Evolutionary conservation across 345 rosid species (phyloP).

Genomic region (Eucalyptus guilfoylei): DNA sequence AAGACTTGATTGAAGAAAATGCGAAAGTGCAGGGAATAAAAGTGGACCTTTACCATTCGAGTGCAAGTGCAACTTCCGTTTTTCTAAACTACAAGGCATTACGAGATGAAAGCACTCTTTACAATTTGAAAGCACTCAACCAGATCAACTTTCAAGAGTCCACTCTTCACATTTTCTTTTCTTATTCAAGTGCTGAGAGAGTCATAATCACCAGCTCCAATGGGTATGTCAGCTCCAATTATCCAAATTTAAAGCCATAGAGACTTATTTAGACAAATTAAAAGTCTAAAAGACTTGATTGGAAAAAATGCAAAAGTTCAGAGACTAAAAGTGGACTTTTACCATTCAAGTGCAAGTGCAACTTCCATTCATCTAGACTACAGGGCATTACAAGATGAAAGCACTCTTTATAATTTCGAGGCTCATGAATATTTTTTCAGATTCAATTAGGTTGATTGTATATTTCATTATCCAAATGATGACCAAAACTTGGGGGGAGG

Average conservation of each 20-base stretch:
- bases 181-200: background rate
- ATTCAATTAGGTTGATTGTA: background rate
- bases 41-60: background rate
- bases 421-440: background rate
- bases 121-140: background rate
- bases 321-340: background rate
- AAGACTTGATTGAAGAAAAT: background rate
- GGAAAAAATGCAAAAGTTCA: background rate
- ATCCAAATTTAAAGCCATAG: background rate
- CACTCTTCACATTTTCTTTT: background rate
- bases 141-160: background rate
- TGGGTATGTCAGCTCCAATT: background rate
- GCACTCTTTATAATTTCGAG: background rate
- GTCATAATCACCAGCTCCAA: background rate
- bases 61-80: background rate
- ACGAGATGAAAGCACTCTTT: background rate
- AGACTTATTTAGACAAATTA: background rate
- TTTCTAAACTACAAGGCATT: background rate
- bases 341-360: background rate
- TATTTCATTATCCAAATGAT: background rate
- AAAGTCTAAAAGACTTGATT: background rate
- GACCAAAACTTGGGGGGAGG: background rate
- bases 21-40: background rate
- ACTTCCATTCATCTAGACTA: background rate
- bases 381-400: background rate